Evolutionary conservation across 352 stramenopile genomes (phyloP).

Genomic region (Pythium scleroteichum): DNA sequence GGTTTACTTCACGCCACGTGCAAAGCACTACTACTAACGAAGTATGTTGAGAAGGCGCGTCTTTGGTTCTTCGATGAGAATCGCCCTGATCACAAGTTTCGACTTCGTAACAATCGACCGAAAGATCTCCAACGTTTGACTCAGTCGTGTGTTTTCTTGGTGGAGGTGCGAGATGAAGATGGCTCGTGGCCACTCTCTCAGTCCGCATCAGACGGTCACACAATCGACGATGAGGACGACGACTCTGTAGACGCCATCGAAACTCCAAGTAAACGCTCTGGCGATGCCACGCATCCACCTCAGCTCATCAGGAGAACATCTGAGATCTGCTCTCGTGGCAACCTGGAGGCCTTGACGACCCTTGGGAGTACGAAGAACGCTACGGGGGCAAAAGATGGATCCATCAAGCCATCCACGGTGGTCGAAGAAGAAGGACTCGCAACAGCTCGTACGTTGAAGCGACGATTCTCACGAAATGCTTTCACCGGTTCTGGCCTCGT

Average conservation of each 20-base stretch:
- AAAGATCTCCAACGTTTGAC: constrained; percentile 59
- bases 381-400: constrained; percentile 4
- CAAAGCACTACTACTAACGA: constrained; percentile 69
- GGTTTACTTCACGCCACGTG: constrained; percentile 71
- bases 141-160: constrained; percentile 75
- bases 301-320: constrained; percentile 58
- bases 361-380: constrained; percentile 31
- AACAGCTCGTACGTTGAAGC: constrained; percentile 43
- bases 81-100: constrained; percentile 67
- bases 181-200: constrained; percentile 85
- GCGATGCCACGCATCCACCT: constrained; percentile 11
- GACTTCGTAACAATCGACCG: constrained; percentile 44
- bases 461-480: constrained; percentile 71
- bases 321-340: constrained; percentile 75
- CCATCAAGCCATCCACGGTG: constrained; percentile 17
- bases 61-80: constrained; percentile 85
- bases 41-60: constrained; percentile 68
- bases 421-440: constrained; percentile 35
- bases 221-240: constrained; percentile 29
- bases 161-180: constrained; percentile 85
- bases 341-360: constrained; percentile 57
- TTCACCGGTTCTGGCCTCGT: constrained; percentile 84
- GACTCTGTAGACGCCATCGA: constrained; percentile 18
- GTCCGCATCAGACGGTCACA: constrained; percentile 31
- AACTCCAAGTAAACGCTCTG: constrained; percentile 35